Evolutionary conservation across 2,329 filamentous ascomycete species (phyloP).

Genomic region (Trichoderma pleuroti): DNA sequence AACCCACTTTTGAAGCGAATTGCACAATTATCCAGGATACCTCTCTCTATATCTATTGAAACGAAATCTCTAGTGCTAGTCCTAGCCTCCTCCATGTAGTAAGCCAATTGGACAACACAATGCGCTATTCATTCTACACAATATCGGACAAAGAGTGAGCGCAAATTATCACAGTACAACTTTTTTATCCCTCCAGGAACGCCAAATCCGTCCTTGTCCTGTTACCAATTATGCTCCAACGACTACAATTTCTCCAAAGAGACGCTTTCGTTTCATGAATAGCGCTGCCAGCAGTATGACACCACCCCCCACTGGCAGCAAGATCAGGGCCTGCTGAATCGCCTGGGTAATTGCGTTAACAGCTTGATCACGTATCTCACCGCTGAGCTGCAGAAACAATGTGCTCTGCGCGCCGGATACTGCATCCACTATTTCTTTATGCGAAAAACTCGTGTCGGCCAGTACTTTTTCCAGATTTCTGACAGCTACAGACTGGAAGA

Average conservation of each 20-base stretch:
- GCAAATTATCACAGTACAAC: not conserved
- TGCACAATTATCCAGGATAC: not conserved
- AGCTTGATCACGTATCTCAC: not conserved
- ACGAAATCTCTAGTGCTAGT: not conserved
- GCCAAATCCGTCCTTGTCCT: not conserved
- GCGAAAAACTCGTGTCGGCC: not conserved
- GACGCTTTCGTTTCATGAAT: not conserved
- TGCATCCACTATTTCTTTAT: not conserved
- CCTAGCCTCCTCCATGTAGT: not conserved
- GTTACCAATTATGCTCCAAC: not conserved
- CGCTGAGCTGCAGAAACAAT: not conserved
- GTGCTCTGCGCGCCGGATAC: not conserved
- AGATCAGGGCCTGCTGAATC: not conserved
- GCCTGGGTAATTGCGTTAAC: not conserved
- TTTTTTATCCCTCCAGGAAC: not conserved
- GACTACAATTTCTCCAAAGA: not conserved
- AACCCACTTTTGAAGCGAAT: not conserved
- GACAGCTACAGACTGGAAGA: not conserved
- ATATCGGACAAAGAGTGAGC: not conserved
- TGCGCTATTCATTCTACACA: not conserved
- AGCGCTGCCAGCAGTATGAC: not conserved
- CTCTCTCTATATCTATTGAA: not conserved
- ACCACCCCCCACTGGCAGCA: not conserved
- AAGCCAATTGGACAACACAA: not conserved
- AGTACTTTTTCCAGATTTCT: not conserved